phyloP scores from a whole-genome alignment of 106 monocot species.

The Chionographis japonica region DNA sequence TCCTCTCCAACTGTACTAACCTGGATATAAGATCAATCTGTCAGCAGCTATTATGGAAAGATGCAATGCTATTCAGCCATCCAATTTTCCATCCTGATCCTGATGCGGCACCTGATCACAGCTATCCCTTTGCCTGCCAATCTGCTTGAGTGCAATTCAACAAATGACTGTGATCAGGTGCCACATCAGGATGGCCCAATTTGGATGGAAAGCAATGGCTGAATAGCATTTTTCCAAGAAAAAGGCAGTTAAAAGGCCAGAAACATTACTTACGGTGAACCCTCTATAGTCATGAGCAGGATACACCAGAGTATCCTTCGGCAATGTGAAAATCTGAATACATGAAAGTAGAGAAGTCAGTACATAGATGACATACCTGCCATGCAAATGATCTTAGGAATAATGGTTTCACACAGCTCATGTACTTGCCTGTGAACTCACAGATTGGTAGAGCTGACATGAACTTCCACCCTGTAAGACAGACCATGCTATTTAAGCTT shows the following conservation, averaged over 20 bases:
- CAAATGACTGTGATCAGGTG: no score
- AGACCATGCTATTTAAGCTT: neutral
- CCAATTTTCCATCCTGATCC: no score
- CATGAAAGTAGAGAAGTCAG: neutral
- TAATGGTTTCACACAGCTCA: neutral
- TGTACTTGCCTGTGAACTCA: slow-evolving; percentile 80
- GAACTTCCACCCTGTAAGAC: slow-evolving; percentile 76
- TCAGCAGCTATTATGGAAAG: neutral
- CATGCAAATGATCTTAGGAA: neutral
- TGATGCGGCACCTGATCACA: no score
- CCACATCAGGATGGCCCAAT: no score
- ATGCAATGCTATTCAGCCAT: no score
- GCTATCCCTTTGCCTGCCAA: no score
- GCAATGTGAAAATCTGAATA: slow-evolving; percentile 84
- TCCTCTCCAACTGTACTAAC: slow-evolving; percentile 90
- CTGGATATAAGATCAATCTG: slow-evolving; percentile 20
- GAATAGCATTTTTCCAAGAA: no score
- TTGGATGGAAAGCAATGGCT: no score
- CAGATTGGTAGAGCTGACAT: slow-evolving; percentile 70
- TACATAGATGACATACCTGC: neutral
- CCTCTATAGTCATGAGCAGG: slow-evolving; percentile 98
- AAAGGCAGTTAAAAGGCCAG: neutral
- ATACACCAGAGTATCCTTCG: slow-evolving; percentile 79
- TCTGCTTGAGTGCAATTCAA: no score
- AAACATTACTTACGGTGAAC: slow-evolving; percentile 55